A percentile compares a stretch with the other conserved stretches of the same genome.
Conservation (phyloP, 331 rosid species). For the Rhamnella rubrinervis region DNA sequence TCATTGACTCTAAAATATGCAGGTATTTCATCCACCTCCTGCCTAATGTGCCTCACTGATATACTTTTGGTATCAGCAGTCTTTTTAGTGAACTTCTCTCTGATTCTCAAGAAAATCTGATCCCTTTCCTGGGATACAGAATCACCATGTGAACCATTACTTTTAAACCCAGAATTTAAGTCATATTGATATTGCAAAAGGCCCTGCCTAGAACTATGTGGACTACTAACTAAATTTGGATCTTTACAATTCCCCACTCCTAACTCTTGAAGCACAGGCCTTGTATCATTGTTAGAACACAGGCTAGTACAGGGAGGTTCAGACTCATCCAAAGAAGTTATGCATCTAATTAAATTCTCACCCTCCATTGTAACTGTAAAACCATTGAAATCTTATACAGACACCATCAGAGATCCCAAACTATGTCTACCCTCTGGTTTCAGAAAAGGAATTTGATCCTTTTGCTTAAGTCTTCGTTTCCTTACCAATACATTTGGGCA, state of each 20-base stretch:
- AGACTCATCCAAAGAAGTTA: constrained; percentile 41
- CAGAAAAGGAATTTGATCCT: constrained; percentile 12
- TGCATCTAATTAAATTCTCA: constrained; percentile 30
- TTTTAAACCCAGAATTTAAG: constrained; percentile 30
- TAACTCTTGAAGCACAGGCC: constrained; percentile 37
- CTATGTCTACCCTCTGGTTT: too few relatives aligned
- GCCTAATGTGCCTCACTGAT: constrained; percentile 21
- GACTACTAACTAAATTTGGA: constrained; percentile 12
- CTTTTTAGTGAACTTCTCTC: constrained; percentile 37
- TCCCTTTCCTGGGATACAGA: constrained; percentile 30
- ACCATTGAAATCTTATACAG: constrained; percentile 24
- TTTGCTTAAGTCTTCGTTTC: constrained; percentile 32
- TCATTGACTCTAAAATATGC: constrained; percentile 33
- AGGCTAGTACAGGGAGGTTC: constrained; percentile 32
- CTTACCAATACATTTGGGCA: constrained; percentile 39
- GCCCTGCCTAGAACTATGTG: constrained; percentile 28
- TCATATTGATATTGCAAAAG: constrained; percentile 27
- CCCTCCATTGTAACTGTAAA: constrained; percentile 31
- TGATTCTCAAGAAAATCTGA: constrained; percentile 33
- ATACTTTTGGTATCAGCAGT: constrained; percentile 32
- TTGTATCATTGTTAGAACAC: constrained; percentile 30
- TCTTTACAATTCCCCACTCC: constrained; percentile 19
- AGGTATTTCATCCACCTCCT: constrained; percentile 27
- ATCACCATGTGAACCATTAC: constrained; percentile 25
- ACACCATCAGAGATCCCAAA: too few relatives aligned